phyloP scores from a whole-genome alignment of 1,139 yeast genomes.

The Schwanniomyces etchellsii region DNA sequence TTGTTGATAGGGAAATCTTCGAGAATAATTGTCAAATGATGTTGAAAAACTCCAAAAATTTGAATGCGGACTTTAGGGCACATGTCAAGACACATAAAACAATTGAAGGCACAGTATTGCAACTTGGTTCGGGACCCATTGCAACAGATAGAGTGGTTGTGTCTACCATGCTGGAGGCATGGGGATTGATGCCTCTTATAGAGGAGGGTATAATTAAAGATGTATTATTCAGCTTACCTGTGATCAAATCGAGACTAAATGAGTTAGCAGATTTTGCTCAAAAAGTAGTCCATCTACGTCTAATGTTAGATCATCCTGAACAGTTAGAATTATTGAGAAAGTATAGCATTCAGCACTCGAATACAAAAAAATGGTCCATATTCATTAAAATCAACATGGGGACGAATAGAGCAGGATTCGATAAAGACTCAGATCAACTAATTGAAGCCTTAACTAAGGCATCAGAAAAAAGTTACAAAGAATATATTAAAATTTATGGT shows the following conservation, averaged over 20 bases:
- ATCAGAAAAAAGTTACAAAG: slow-evolving; percentile 8
- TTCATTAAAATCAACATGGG: slow-evolving; percentile 60
- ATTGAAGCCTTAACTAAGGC: slow-evolving; percentile 23
- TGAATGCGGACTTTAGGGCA: slow-evolving; percentile 46
- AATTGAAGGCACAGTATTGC: slow-evolving; percentile 29
- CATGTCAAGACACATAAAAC: slow-evolving; percentile 75
- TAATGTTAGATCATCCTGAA: slow-evolving; percentile 57
- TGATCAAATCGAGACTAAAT: slow-evolving; percentile 44
- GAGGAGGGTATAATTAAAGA: slow-evolving; percentile 46
- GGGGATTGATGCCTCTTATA: slow-evolving; percentile 43
- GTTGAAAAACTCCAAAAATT: slow-evolving; percentile 22
- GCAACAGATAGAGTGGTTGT: slow-evolving; percentile 52
- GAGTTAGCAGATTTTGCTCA: slow-evolving; percentile 44
- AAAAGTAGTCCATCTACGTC: slow-evolving; percentile 38
- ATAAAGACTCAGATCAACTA: slow-evolving; percentile 23
- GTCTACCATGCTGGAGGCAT: slow-evolving; percentile 65
- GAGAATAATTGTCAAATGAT: slow-evolving; percentile 22
- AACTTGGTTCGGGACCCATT: slow-evolving; percentile 19
- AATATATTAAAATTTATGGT: slow-evolving; percentile 48
- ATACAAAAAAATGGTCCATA: slow-evolving; percentile 43
- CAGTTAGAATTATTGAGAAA: slow-evolving; percentile 47
- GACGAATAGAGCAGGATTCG: slow-evolving; percentile 59
- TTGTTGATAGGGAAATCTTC: slow-evolving; percentile 22
- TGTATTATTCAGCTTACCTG: slow-evolving; percentile 66
- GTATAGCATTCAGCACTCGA: slow-evolving; percentile 17